Evolutionary conservation across 129 eudicot species (phyloP), one percentile per base, ranked within the genome.

Genomic region (Saposhnikovia divaricata): DNA sequence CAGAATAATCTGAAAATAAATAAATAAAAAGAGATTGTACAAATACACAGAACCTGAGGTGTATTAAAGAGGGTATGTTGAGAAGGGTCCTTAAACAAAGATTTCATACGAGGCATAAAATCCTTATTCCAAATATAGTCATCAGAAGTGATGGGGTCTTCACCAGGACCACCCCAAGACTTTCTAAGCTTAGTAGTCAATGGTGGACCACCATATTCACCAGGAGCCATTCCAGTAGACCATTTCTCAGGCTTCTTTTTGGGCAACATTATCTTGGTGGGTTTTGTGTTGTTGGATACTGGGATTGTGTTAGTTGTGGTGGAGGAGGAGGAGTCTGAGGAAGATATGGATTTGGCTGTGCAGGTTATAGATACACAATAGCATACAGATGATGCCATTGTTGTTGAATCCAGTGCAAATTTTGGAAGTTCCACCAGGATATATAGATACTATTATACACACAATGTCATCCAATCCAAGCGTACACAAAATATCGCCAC

Each of bases 141-240:
- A 81, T 83, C 89, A 25, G 94, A 85, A 28, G 94, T 90, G 72
- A 95, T 81, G 11, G 99, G 98, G 82, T 95, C 99, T 55, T 89
- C 89, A 50, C 90, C 81, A 34, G 86, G 89, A 39, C 98, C 98
- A 45, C 99, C 99, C 97, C 97, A 95, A 77, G 89, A 95, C 85
- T 90, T 92, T 14, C 99, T 89, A 77, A 92, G 97, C 97, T 95
- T 90, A 57, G 94, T 85, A 74, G 94, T 87, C 72, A 88, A 78
- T 27, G 97, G 96, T n/a, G 99, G 97, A 77, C 99, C 99, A 31
- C 96, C 99, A 63, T 90, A 92, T 0, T 96, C 99, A 1, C 99
- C 99, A 37, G 99, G 98, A 6, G 93, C 95, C 3, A 86, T 91
- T 42, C 99, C 99, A 51, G 93, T 92, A 81, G 99, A 89, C 98